Base-by-base conservation (phyloP, 139 green algal species). In the Spirogloea muscicola region DNA sequence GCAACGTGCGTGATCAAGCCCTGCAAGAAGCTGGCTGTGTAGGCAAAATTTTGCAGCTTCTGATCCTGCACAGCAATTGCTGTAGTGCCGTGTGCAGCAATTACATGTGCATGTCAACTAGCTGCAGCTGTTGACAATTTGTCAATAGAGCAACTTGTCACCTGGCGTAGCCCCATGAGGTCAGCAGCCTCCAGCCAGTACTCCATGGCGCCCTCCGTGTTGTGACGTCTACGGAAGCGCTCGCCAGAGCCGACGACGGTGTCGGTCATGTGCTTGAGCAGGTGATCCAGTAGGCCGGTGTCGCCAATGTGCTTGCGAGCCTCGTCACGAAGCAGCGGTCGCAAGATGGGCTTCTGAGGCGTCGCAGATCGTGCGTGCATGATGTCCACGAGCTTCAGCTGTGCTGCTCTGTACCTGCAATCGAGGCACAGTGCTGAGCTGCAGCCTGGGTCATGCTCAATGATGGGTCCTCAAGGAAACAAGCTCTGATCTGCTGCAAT, bases 221-320 rank as follows among this genome's bases (percentile, higher is more conserved):
- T 86, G 70, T 90, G 86, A 7, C 85, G 75, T 27, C 86, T 76
- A 16, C 74, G 71, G 46, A 90, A 79, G 4, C 63, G 52, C 38
- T 88, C 66, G 2, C 49, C 57, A 3, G 60, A 36, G 2, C 52
- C 60, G 29, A 89, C 86, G 25, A 83, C 48, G 3, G 72, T 66
- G 49, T 87, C 86, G 1, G 70, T 62, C 76, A 88, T 72, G 71
- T 90, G 85, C 42, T 90, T 90, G 34, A 90, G 82, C 71, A 90
- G 46, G 69, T 90, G 85, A 77, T 90, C 85, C 58, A 90, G 78
- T 60, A 90, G 74, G 0, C 85, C 85, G 18, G 72, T 90, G 75
- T 90, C 85, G 1, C 85, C 85, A 7, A 89, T 79, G 6, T 68
- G 44, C 57, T 74, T 85, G 57, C 85, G 76, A 2, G 85, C 85